Conservation (phyloP, 2,329 filamentous ascomycete genomes). For the Colletotrichum higginsianum region DNA sequence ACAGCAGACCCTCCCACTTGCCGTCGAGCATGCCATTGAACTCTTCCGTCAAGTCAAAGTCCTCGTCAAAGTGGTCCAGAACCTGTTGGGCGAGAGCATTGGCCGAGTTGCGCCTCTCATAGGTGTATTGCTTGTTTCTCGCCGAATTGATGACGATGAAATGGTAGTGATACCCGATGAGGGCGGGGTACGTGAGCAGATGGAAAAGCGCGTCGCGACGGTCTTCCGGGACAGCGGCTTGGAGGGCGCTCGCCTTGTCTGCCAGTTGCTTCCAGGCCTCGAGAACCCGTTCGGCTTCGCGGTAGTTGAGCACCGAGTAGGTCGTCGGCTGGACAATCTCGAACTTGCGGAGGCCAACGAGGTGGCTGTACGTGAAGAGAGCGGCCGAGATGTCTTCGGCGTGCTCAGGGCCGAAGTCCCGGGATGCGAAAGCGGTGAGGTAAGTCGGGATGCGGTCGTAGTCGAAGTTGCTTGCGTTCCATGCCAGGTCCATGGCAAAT, state of each 20-base stretch:
- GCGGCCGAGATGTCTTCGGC: constrained; percentile 65
- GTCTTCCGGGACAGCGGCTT: constrained; percentile 57
- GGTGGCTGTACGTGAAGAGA: constrained; percentile 65
- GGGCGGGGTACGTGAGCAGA: constrained; percentile 72
- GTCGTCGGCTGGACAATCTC: constrained; percentile 72
- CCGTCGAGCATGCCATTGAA: constrained; percentile 63
- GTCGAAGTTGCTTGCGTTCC: constrained; percentile 64
- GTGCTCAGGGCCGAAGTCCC: constrained; percentile 67
- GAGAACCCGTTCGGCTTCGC: constrained; percentile 72
- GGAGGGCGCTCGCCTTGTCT: constrained; percentile 60
- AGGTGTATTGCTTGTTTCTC: constrained; percentile 66
- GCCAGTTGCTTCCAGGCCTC: constrained; percentile 67
- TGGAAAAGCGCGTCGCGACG: constrained; percentile 70
- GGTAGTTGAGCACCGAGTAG: constrained; percentile 75
- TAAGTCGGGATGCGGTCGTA: constrained; percentile 62
- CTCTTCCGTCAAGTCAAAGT: constrained; percentile 59
- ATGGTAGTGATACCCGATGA: constrained; percentile 70
- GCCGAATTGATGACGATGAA: constrained; percentile 66
- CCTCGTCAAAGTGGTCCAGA: constrained; percentile 59
- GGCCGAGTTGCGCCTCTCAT: constrained; percentile 68
- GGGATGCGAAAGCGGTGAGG: constrained; percentile 64
- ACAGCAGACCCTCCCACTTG: constrained; percentile 66
- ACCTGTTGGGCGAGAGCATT: constrained; percentile 62
- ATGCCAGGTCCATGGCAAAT: constrained; percentile 72
- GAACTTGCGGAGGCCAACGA: constrained; percentile 69